Percentiles rank a stretch among this genome's conserved stretches.
Evolutionary conservation across 192 early-diverging fungal species (phyloP).

Genomic region (Backusella mclennaniae): DNA sequence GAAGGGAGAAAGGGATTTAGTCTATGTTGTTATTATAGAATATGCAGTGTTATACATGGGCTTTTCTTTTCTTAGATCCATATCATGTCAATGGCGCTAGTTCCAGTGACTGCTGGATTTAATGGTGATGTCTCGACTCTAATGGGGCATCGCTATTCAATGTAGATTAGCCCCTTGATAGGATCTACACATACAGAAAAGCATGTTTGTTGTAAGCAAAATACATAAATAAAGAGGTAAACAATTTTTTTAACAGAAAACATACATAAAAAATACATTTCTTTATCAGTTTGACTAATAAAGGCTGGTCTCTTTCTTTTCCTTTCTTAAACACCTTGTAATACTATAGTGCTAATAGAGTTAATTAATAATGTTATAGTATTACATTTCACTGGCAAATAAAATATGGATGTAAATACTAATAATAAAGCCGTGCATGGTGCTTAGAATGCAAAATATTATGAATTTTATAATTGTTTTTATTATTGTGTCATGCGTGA

Average conservation of each 20-base stretch:
- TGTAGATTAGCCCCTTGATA: background rate
- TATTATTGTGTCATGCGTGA: too few relatives aligned
- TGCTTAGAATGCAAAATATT: too few relatives aligned
- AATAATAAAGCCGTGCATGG: too few relatives aligned
- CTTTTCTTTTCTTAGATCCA: background rate
- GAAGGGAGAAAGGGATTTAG: background rate
- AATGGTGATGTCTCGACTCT: background rate
- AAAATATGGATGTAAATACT: too few relatives aligned
- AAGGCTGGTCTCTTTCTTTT: too few relatives aligned
- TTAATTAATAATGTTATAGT: background rate
- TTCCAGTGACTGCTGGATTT: background rate
- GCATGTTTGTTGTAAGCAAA: background rate
- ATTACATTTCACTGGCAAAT: too few relatives aligned
- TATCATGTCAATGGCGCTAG: background rate
- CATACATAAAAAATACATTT: too few relatives aligned
- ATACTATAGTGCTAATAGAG: background rate
- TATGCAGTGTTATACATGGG: background rate
- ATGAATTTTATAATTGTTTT: too few relatives aligned
- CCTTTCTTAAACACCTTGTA: background rate
- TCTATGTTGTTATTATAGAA: background rate
- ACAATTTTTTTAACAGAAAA: too few relatives aligned
- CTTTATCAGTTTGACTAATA: too few relatives aligned
- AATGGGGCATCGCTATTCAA: background rate
- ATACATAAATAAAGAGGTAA: background rate
- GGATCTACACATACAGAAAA: background rate